Percentiles rank a stretch among this genome's conserved stretches.
These are phyloP conservation scores for Aechmea fasciata DNA, from an alignment of 176 grass and related monocot species.

Conservation along the genomic window DNA sequence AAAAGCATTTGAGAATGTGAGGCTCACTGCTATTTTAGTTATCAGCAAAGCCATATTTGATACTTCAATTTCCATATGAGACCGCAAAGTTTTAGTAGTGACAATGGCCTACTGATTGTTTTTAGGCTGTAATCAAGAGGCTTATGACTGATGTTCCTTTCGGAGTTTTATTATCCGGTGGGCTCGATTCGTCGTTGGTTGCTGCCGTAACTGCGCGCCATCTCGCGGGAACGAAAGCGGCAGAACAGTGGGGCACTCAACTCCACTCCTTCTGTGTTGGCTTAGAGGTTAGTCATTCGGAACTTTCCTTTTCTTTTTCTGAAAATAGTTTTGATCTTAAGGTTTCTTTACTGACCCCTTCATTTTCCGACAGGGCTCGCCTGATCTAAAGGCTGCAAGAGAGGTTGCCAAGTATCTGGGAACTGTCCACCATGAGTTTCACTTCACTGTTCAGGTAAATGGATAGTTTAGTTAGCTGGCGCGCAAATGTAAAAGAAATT, in stretches of 20 bases:
- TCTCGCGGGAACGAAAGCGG: constrained; percentile 76
- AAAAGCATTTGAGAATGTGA: constrained; percentile 83
- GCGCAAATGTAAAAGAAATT: background rate
- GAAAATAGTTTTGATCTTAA: background rate
- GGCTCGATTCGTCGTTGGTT: constrained; percentile 87
- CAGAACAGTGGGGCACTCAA: constrained; percentile 69
- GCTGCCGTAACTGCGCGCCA: constrained; percentile 76
- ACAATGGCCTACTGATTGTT: background rate
- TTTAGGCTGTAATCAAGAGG: constrained; percentile 82
- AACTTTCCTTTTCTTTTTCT: background rate
- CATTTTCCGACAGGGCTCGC: constrained; percentile 50
- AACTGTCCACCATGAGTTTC: constrained; percentile 88
- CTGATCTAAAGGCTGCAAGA: constrained; percentile 70
- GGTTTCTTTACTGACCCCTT: background rate
- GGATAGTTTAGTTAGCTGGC: background rate
- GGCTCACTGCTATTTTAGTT: background rate
- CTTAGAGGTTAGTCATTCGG: constrained; percentile 44
- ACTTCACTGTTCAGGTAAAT: constrained; percentile 91
- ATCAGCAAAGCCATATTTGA: background rate
- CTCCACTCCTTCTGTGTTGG: constrained; percentile 97
- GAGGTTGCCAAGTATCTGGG: constrained; percentile 80
- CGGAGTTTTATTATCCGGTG: constrained; percentile 82
- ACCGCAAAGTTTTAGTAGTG: background rate
- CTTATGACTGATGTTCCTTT: constrained; percentile 97
- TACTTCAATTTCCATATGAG: background rate